Base-by-base conservation (phyloP, 176 grass and related monocot species). In the Hordeum marinum region DNA sequence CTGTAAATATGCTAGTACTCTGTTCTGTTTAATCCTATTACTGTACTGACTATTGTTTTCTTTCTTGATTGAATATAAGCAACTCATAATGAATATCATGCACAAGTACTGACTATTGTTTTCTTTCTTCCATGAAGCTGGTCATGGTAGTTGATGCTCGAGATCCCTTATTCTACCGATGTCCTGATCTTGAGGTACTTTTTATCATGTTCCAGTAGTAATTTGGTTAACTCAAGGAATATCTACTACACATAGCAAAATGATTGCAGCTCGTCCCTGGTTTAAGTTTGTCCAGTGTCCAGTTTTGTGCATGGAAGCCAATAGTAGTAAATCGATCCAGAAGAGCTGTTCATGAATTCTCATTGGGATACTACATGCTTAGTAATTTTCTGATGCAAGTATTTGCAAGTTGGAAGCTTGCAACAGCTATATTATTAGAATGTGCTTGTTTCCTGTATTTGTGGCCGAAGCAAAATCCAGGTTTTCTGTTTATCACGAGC, bases 141-240 rank as follows among this genome's bases (percentile, higher is more conserved):
- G 93, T 98, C 62, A 95, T 92, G 91, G 93, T 98, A 72, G 91
- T 98, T 60, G 96, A 95, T 94, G 91, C 96, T 76, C 87, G 93
- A 18, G 93, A 98, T 89, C 96, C 96, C 63, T 84, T 95, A 15
- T 98, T 98, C 84, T 95, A 95, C 78, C 78, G 93, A 11, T 92
- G 93, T 63, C 91, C 91, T 61, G 96, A 98, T 83, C 93, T 98
- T 60, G 96, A 98, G 93, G 96, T 98, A 87, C 77, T 65, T 24
- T 3, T 74, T 78, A 15, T 54, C 26, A 25, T 83, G 36, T 79
- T 76, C 66, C n/a, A 4, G 1, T 57, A 20, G 55, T 43, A 29
- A 11, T 13, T 37, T 29, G 41, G 61, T 40, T 3, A 42, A 36
- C 17, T 63, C 12, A 54, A 58, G 58, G 12, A 68, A 61, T 85